phyloP scores from a whole-genome alignment of 768 basidiomycete genomes.

The Cyclocybe cylindracea region DNA sequence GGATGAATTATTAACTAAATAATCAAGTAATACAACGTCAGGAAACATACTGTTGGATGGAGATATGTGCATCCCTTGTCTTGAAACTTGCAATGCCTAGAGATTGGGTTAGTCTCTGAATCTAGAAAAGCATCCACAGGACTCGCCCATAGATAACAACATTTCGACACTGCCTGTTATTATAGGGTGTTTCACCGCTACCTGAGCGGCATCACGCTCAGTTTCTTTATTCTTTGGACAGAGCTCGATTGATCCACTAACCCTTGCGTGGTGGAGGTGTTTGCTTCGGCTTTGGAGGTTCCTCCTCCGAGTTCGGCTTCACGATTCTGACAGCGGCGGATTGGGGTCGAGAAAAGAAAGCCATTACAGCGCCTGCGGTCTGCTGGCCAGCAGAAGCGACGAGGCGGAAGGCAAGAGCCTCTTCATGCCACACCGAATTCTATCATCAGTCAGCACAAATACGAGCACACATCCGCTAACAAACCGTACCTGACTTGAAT shows the following conservation, averaged over 20 bases:
- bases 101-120: not conserved
- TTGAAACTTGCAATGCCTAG: constrained; percentile 81
- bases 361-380: constrained; percentile 45
- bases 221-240: not conserved
- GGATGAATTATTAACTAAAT: not conserved
- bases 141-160: constrained; percentile 86
- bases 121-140: not conserved
- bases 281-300: constrained; percentile 26
- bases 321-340: constrained; percentile 74
- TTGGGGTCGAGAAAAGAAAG: constrained; percentile 68
- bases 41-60: constrained; percentile 65
- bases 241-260: constrained; percentile 33
- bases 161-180: constrained; percentile 79
- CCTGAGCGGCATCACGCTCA: not conserved
- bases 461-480: not conserved
- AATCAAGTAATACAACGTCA: not conserved
- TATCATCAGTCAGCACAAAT: not conserved
- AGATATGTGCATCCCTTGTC: constrained; percentile 85
- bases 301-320: constrained; percentile 50
- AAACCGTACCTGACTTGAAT: not conserved
- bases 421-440: not conserved
- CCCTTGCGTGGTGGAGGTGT: constrained; percentile 54
- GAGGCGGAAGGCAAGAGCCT: constrained; percentile 12
- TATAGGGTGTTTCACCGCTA: constrained; percentile 58
- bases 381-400: constrained; percentile 29